Conservation (phyloP, 805 yeast species). For the Wickerhamiella hasegawae region DNA sequence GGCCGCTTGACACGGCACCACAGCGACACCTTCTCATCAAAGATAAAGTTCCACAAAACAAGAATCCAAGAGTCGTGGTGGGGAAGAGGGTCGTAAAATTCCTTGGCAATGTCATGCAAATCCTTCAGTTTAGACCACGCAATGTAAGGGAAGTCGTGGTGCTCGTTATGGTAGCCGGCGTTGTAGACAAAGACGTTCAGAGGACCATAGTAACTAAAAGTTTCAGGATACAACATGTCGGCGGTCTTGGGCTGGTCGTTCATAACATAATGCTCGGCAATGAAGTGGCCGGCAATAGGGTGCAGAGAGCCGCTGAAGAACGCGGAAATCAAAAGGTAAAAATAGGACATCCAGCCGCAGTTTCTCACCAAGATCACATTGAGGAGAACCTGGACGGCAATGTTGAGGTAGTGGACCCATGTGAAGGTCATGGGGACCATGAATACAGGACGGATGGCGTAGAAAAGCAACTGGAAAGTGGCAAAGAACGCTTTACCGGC, state of each 20-base stretch:
- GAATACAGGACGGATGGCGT: conserved; percentile 82
- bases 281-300: conserved; percentile 90
- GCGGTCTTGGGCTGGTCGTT: conserved; percentile 12
- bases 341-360: conserved; percentile 51
- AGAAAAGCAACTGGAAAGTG: conserved; percentile 74
- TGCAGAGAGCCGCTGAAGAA: conserved; percentile 84
- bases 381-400: conserved; percentile 38
- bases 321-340: conserved; percentile 57
- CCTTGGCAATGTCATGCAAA: conserved; percentile 51
- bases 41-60: conserved; percentile 56
- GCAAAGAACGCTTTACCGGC: conserved; percentile 85
- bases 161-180: conserved; percentile 89
- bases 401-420: conserved; percentile 54
- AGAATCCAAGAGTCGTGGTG: conserved; percentile 62
- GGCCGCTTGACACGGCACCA: conserved; percentile 70
- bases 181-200: conserved; percentile 74
- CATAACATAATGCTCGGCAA: conserved; percentile 82
- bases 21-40: conserved; percentile 48
- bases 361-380: conserved; percentile 40
- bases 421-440: conserved; percentile 63
- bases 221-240: conserved; percentile 36
- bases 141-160: conserved; percentile 86
- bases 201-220: conserved; percentile 76
- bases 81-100: conserved; percentile 72
- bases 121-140: conserved; percentile 74